Evolutionary conservation across 129 eudicot genomes (phyloP).

Genomic region (Cynara cardunculus): DNA sequence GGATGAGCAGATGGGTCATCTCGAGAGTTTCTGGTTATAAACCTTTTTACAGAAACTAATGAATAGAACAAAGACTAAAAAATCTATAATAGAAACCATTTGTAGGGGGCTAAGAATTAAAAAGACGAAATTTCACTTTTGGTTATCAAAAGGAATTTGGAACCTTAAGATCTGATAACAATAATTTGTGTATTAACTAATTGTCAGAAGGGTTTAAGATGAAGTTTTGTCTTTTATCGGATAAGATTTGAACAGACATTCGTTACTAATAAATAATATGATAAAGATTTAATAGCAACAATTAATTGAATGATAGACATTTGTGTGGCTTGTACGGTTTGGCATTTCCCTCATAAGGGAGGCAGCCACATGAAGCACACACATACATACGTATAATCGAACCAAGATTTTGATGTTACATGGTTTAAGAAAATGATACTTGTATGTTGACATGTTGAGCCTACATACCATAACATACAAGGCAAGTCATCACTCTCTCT

Average conservation of each 20-base stretch:
- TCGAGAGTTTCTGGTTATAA: neutral
- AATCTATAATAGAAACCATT: neutral
- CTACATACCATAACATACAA: neutral
- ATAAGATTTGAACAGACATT: neutral
- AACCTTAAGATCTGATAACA: neutral
- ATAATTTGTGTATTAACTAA: neutral
- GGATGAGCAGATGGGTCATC: neutral
- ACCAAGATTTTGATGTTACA: neutral
- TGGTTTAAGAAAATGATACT: neutral
- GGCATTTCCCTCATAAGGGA: constrained; percentile 13
- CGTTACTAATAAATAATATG: neutral
- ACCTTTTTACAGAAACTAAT: neutral
- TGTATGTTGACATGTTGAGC: neutral
- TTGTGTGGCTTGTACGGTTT: constrained; percentile 9
- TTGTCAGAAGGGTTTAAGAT: neutral
- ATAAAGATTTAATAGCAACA: neutral
- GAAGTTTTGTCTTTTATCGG: neutral
- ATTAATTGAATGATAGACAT: neutral
- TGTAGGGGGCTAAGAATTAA: neutral
- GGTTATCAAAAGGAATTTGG: neutral
- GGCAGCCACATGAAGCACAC: constrained; percentile 19
- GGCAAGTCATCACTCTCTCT: neutral
- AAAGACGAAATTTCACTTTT: neutral
- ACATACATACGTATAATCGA: neutral
- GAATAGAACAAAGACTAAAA: neutral